phyloP scores from a whole-genome alignment of 495 filamentous ascomycete species.

The Thozetella sp. region DNA sequence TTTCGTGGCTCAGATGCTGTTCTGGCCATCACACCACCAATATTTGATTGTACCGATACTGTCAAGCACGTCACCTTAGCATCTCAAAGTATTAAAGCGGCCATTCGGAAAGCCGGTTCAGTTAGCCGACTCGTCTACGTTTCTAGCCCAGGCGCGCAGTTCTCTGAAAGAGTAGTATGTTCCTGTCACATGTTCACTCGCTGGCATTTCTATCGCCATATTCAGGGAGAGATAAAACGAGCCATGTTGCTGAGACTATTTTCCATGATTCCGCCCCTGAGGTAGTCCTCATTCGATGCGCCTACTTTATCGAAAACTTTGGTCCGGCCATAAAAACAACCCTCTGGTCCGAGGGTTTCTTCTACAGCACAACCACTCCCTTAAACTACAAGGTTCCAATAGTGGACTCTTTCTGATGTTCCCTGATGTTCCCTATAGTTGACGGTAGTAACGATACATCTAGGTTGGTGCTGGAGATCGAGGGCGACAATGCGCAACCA shows the following conservation, averaged over 20 bases:
- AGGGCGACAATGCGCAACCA: conserved; percentile 3
- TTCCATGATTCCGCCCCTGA: conserved; percentile 13
- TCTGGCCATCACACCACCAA: conserved; percentile 18
- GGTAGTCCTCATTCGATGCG: conserved; percentile 20
- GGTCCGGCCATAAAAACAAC: conserved; percentile 9
- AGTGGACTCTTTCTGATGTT: no score
- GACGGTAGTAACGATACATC: no score
- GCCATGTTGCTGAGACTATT: conserved; percentile 17
- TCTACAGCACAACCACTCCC: conserved; percentile 20
- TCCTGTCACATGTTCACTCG: neutral
- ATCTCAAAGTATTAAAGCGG: conserved; percentile 19
- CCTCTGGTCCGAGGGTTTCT: conserved; percentile 14
- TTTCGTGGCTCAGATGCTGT: conserved; percentile 15
- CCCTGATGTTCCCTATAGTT: no score
- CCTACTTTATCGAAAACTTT: conserved; percentile 30
- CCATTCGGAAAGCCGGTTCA: conserved; percentile 10
- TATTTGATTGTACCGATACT: conserved; percentile 9
- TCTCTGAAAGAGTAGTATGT: conserved; percentile 17
- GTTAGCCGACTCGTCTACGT: conserved; percentile 21
- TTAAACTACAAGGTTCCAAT: conserved; percentile 11
- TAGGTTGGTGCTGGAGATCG: conserved; percentile 10
- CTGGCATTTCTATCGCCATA: no score
- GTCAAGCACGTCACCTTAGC: conserved; percentile 10
- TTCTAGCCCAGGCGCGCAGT: conserved; percentile 22
- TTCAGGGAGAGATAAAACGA: conserved; percentile 21